Base-by-base conservation (phyloP, 306 rosid genomes). In the Nissolia schottii region DNA sequence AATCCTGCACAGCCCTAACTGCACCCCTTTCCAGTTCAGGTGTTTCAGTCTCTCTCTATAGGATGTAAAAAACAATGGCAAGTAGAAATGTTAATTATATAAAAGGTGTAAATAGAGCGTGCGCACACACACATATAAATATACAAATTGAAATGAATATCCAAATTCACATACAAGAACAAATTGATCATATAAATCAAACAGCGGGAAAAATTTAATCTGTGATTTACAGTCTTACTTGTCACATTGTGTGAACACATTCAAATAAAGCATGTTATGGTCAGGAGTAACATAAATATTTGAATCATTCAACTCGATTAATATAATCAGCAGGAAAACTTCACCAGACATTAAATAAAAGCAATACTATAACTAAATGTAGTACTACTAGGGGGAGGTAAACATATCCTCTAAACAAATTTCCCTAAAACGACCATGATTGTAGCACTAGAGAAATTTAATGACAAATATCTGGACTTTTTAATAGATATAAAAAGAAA, bases 1-100 rank as follows among this genome's bases (percentile, higher is more conserved):
- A 86, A 82, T 91, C 98, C 80, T 87, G 96, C 64, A 87, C 83
- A 63, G 96, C 96, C 80, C 91, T 79, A 50, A 94, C 88, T 20
- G 97, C 98, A 65, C 98, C 97, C 50, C 70, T 82, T 77, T 87
- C 86, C 75, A 80, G 76, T 31, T 85, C 87, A 31, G 97, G 57
- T 25, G 90, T 75, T 81, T 83, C 86, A 15, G 65, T 75, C 67
- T 81, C 88, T 94, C 71, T 94, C 98, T 94, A 83, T 22, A 57
- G 11, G 63, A 60, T 5, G 40, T 19, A 49, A 60, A n/a, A 79
- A 23, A 69, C 37, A 73, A 79, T 57, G 32, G 18, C 6, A 55
- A 41, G 55, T 40, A 51, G 7, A 63, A 12, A 46, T 5, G 37
- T 18, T n/a, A 12, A 27, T 27, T 24, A 64, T 56, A 61, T 25